These are phyloP conservation scores for Lachnellula occidentalis DNA, from an alignment of 2,329 filamentous ascomycete species.

Conservation along the genomic window DNA sequence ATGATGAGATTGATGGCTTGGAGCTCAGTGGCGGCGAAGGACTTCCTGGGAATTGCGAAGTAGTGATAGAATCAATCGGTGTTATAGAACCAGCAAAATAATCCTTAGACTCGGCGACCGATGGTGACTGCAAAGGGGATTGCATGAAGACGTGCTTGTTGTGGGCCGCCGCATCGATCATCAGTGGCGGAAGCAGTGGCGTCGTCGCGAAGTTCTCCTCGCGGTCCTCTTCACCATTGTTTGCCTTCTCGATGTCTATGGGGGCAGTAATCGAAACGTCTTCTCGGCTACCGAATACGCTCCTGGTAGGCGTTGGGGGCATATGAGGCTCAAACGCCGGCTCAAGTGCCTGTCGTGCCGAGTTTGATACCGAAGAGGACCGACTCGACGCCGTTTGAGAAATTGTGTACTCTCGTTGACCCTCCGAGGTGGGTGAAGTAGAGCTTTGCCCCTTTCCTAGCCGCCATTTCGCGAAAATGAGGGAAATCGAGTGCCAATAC, in stretches of 20 bases:
- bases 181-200: slow-evolving; percentile 76
- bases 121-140: slow-evolving; percentile 83
- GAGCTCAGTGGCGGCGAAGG: slow-evolving; percentile 71
- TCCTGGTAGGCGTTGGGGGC: slow-evolving; percentile 57
- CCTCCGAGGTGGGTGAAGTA: slow-evolving; percentile 18
- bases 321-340: slow-evolving; percentile 44
- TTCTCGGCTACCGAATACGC: slow-evolving; percentile 51
- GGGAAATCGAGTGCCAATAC: slow-evolving; percentile 56
- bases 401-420: slow-evolving; percentile 21
- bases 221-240: slow-evolving; percentile 43
- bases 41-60: slow-evolving; percentile 40
- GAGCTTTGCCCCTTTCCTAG: slow-evolving; percentile 39
- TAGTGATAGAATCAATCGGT: slow-evolving; percentile 37
- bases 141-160: slow-evolving; percentile 52
- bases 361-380: slow-evolving; percentile 70
- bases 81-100: slow-evolving; percentile 37
- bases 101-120: slow-evolving; percentile 52
- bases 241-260: slow-evolving; percentile 49
- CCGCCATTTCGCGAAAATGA: slow-evolving; percentile 49
- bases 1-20: slow-evolving; percentile 72
- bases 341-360: slow-evolving; percentile 43
- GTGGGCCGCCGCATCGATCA: slow-evolving; percentile 47
- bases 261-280: slow-evolving; percentile 43
- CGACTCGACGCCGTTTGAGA: slow-evolving; percentile 67
- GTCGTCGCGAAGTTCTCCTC: slow-evolving; percentile 67